Base-by-base conservation (phyloP, 352 stramenopile genomes). In the Phytophthora colocasiae region DNA sequence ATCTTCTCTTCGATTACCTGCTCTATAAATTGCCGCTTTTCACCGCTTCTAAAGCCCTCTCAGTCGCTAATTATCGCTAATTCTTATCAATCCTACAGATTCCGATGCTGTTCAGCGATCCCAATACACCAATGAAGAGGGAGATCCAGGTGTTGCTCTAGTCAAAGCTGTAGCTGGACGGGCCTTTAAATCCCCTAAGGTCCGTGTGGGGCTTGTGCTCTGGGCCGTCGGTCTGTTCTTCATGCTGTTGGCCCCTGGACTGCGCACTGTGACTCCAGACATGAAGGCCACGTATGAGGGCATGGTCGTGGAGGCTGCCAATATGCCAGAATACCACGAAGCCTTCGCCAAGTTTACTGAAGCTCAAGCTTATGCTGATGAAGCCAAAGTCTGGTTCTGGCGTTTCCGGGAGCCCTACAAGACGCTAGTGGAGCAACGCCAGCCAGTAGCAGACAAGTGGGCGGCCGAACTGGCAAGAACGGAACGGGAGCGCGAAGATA, bases 361-460 rank as follows among this genome's bases (percentile, higher is more conserved):
- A 26, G 83, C 85, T 12, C 80, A 93, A 43, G 54, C 73, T 7
- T 76, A 85, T 49, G 71, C 81, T 19, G 74, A 93, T 31, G 80
- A 92, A 39, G 83, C 81, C 38, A 93, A 93, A 60, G 88, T 95
- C 15, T 96, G 86, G 86, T 95, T 96, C 71, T 95, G 86, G 86
- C 84, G 86, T 8, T 87, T 93, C 58, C 84, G 87, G 14, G 85
- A 93, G 59, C 85, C 87, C n/a, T 89, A 89, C 71, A 79, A 73
- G 46, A 68, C 67, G 22, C 52, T 84, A 29, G 85, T 95, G 43
- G 57, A 77, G 38, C 63, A 87, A 46, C 83, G 80, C 0, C 83
- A 95, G 58, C 57, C 58, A 6, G 53, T 81, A 7, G 86, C 81
- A 1, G 76, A 92, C 75, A 83, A 82, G 59, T 90, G 81, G 75